Percentiles rank a stretch among this genome's conserved stretches.
phyloP scores from a whole-genome alignment of 768 basidiomycete genomes.

The Cyclocybe aegerita region DNA sequence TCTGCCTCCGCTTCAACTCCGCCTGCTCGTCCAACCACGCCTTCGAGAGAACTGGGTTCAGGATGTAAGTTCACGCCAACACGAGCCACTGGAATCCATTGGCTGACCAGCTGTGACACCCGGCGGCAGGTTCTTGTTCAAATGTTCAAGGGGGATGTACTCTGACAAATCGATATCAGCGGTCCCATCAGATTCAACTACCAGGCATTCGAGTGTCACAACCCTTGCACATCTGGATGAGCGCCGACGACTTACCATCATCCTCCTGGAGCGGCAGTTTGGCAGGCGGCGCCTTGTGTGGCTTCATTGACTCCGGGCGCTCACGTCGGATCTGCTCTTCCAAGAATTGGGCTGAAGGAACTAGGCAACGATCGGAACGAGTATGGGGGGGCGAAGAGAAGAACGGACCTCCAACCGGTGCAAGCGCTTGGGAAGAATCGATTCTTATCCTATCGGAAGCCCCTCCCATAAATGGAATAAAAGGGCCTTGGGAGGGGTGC shows the following conservation, averaged over 20 bases:
- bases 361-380: slow-evolving; percentile 10
- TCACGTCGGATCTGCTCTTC: slow-evolving; percentile 19
- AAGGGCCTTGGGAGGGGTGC: slow-evolving; percentile 26
- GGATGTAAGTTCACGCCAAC: not conserved
- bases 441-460: slow-evolving; percentile 15
- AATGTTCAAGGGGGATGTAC: too few species aligned
- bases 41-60: slow-evolving; percentile 16
- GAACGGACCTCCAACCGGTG: slow-evolving; percentile 21
- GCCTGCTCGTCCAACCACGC: slow-evolving; percentile 18
- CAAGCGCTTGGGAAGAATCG: slow-evolving; percentile 15
- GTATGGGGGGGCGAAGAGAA: slow-evolving; percentile 9
- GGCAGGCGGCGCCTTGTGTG: too few species aligned
- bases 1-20: slow-evolving; percentile 7
- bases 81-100: too few species aligned
- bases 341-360: slow-evolving; percentile 24
- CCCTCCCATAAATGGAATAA: slow-evolving; percentile 19
- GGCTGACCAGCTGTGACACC: too few species aligned
- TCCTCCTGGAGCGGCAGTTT: too few species aligned
- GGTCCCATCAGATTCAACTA: too few species aligned
- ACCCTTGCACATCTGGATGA: too few species aligned
- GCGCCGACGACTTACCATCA: too few species aligned
- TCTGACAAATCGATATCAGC: too few species aligned
- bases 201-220: too few species aligned
- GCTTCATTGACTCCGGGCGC: not conserved
- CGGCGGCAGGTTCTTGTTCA: too few species aligned